A percentile compares a stretch with the other conserved stretches of the same genome.
Conservation (phyloP, 495 filamentous ascomycete genomes). For the Paragyromitra xinjiangensis region DNA sequence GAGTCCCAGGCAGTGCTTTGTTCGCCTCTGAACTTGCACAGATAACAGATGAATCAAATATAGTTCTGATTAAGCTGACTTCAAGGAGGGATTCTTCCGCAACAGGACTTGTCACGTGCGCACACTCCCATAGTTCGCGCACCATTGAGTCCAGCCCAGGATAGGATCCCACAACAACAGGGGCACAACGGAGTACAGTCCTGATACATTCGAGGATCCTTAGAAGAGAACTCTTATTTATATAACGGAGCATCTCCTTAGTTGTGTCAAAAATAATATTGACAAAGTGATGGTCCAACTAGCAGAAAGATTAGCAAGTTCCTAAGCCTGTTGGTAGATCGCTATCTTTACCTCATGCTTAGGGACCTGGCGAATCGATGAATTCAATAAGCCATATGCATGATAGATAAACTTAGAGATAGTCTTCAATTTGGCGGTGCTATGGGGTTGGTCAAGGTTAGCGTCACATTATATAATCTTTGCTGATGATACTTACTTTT, state of each 20-base stretch:
- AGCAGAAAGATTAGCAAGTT: conserved; percentile 5
- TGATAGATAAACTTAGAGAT: conserved; percentile 32
- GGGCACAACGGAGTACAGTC: conserved; percentile 14
- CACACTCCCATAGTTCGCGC: conserved; percentile 53
- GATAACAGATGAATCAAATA: conserved; percentile 46
- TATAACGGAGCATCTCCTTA: conserved; percentile 40
- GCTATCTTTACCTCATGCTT: conserved; percentile 14
- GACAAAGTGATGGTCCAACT: conserved; percentile 35
- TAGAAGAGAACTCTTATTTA: conserved; percentile 48
- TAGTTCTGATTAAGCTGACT: conserved; percentile 46
- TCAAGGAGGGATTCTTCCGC: conserved; percentile 33
- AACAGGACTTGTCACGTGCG: conserved; percentile 42
- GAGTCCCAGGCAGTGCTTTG: conserved; percentile 10
- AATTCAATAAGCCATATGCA: conserved; percentile 27
- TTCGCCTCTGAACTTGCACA: conserved; percentile 20
- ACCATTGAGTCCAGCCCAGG: conserved; percentile 36
- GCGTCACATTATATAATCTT: conserved; percentile 11
- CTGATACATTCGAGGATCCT: conserved; percentile 29
- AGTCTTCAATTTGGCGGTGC: conserved; percentile 31
- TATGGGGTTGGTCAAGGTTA: background rate
- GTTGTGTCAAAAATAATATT: conserved; percentile 30
- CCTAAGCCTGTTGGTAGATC: background rate
- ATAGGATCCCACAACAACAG: conserved; percentile 2
- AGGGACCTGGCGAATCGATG: conserved; percentile 10
- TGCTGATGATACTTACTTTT: conserved; percentile 37